Base-by-base conservation (phyloP, 1,139 yeast species). In the Sugiyamaella pinicola region DNA sequence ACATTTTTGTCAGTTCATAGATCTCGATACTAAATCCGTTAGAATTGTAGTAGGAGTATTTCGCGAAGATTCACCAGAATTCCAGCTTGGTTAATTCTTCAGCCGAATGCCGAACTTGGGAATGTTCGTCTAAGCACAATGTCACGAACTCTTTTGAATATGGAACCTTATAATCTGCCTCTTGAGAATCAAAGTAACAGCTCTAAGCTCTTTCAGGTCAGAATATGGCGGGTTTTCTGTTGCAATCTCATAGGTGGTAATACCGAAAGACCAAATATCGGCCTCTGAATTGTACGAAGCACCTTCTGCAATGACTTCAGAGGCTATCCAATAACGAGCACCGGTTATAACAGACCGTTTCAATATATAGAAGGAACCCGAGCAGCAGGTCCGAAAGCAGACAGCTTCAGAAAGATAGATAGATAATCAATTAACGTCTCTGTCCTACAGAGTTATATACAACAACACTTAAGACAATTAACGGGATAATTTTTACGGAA, bases 321-420 rank as follows among this genome's bases (percentile, higher is more conserved):
- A 99, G 0, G 99, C 99, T 99, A 95, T 95, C 99, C 99, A 95
- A 69, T 91, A 95, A 0, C 99, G 99, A 0, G 99, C 95, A 4
- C 99, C 99, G 0, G 96, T 98, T 82, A 93, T 90, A 0, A 99
- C 93, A 40, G 93, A 88, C 64, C 99, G 78, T 66, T 91, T 87
- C 47, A 83, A 70, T 84, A 83, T 40, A 84, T 81, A n/a, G 91
- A 79, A 1, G 95, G 82, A 35, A 91, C 75, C 51, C 76, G 76
- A 4, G 87, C 80, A 5, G 93, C 89, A 4, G 86, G 88, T 0
- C 95, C 95, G 65, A 86, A 86, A 68, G 86, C 95, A 0, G 91
- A 91, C 43, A 86, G 71, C 59, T 86, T 86, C 19, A 85, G n/a
- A n/a, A n/a, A n/a, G n/a, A n/a, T n/a, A n/a, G n/a, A n/a, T n/a